Conservation (phyloP, 1,284 basidiomycete genomes). For the Vanrija sp. region DNA sequence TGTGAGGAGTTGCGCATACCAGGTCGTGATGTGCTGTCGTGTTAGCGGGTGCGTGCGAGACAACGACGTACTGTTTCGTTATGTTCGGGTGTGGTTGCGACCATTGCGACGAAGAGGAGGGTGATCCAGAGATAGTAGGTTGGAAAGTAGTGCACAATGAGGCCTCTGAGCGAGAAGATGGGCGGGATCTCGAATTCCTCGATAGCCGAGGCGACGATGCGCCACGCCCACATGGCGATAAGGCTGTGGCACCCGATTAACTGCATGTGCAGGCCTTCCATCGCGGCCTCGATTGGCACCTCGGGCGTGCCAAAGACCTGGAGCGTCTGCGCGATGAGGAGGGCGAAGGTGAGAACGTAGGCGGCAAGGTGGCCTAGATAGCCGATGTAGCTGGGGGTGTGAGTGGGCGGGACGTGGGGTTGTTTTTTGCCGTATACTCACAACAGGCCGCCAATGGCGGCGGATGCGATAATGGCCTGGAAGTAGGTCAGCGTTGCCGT, state of each 20-base stretch:
- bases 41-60: not conserved
- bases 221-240: slow-evolving; percentile 38
- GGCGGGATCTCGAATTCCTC: slow-evolving; percentile 30
- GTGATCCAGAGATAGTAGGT: slow-evolving; percentile 38
- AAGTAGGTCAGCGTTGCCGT: not conserved
- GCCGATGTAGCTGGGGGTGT: slow-evolving; percentile 26
- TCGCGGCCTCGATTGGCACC: slow-evolving; percentile 1
- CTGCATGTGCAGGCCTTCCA: slow-evolving; percentile 19
- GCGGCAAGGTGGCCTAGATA: slow-evolving; percentile 25
- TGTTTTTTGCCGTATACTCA: not conserved
- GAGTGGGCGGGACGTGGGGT: not conserved
- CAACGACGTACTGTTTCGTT: slow-evolving; percentile 15
- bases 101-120: slow-evolving; percentile 29
- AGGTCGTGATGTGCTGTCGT: not conserved
- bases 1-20: no score
- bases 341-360: slow-evolving; percentile 23
- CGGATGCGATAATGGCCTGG: not conserved
- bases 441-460: not conserved
- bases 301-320: slow-evolving; percentile 17
- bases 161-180: slow-evolving; percentile 22
- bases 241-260: slow-evolving; percentile 35
- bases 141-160: slow-evolving; percentile 31
- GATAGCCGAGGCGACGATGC: slow-evolving; percentile 27
- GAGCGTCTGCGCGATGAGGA: slow-evolving; percentile 27
- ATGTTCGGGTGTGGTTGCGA: slow-evolving; percentile 30